A percentile compares a stretch with the other conserved stretches of the same genome.
These are phyloP conservation scores for Bidens hawaiensis DNA, from an alignment of 140 eudicot genomes.

Conservation along the genomic window DNA sequence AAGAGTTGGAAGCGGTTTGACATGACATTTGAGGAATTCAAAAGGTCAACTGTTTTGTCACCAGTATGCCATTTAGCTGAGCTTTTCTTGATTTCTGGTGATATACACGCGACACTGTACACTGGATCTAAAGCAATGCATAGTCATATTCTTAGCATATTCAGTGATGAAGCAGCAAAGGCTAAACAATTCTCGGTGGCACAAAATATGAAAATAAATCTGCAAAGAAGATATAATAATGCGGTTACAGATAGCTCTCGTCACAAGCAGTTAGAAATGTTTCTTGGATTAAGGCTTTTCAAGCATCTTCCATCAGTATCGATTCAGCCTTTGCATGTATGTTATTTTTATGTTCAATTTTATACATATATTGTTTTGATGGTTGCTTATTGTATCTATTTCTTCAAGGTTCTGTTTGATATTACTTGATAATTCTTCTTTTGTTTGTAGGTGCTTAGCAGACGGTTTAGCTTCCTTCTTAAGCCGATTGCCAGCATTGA, in stretches of 20 bases:
- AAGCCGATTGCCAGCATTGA: constrained; percentile 74
- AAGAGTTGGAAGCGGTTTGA: constrained; percentile 93
- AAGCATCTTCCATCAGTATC: constrained; percentile 85
- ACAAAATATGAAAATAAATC: constrained; percentile 78
- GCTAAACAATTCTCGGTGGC: constrained; percentile 85
- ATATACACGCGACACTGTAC: constrained; percentile 86
- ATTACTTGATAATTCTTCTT: constrained; percentile 10
- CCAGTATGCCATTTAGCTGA: constrained; percentile 77
- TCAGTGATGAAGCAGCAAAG: constrained; percentile 79
- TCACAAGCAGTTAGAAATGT: constrained; percentile 89
- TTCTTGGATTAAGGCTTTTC: constrained; percentile 79
- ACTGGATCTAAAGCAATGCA: constrained; percentile 99
- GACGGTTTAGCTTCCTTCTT: constrained; percentile 73
- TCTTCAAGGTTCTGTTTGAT: neutral
- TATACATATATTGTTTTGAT: neutral
- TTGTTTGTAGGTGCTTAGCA: constrained; percentile 64
- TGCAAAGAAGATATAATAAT: constrained; percentile 92
- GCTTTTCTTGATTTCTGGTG: constrained; percentile 77
- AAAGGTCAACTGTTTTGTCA: constrained; percentile 73
- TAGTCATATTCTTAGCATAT: constrained; percentile 89
- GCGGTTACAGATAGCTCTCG: constrained; percentile 85
- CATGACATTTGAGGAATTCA: constrained; percentile 89
- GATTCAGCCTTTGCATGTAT: constrained; percentile 62
- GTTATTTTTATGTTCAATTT: constrained; percentile 19
- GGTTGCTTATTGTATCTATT: neutral